Evolutionary conservation across 306 rosid genomes (phyloP).

Genomic region (Fagus crenata): DNA sequence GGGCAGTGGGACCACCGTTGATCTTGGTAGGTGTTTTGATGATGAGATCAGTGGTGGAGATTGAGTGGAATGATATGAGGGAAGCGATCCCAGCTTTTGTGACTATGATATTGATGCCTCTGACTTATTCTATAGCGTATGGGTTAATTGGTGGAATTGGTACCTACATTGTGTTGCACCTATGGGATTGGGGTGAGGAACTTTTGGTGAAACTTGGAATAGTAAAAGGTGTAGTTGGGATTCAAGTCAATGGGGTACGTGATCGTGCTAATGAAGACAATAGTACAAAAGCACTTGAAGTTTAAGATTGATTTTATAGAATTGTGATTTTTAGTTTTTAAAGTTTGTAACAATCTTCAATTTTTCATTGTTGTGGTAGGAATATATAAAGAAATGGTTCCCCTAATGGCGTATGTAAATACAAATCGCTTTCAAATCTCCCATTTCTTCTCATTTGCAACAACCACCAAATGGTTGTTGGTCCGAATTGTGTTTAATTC

Average conservation of each 20-base stretch:
- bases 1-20: constrained; percentile 99
- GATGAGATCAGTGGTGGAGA: constrained; percentile 93
- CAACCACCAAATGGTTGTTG: too few species aligned
- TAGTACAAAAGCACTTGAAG: constrained; percentile 32
- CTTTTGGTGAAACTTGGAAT: constrained; percentile 39
- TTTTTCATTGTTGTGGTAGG: neutral
- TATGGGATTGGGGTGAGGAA: constrained; percentile 62
- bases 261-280: neutral
- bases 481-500: too few species aligned
- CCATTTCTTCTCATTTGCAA: too few species aligned
- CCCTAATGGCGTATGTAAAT: too few species aligned
- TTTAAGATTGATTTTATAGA: constrained; percentile 8
- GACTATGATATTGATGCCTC: constrained; percentile 78
- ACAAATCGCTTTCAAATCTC: too few species aligned
- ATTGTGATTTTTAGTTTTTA: neutral
- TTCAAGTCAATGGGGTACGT: constrained; percentile 35
- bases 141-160: constrained; percentile 92
- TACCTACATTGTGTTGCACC: constrained; percentile 63
- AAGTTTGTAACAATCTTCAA: too few species aligned
- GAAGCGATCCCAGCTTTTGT: constrained; percentile 92
- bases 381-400: too few species aligned
- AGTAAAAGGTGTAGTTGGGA: constrained; percentile 15
- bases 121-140: constrained; percentile 87
- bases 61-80: constrained; percentile 89
- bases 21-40: constrained; percentile 90